These are phyloP conservation scores for Neurospora sp. DNA, from an alignment of 495 filamentous ascomycete genomes.

Conservation along the genomic window DNA sequence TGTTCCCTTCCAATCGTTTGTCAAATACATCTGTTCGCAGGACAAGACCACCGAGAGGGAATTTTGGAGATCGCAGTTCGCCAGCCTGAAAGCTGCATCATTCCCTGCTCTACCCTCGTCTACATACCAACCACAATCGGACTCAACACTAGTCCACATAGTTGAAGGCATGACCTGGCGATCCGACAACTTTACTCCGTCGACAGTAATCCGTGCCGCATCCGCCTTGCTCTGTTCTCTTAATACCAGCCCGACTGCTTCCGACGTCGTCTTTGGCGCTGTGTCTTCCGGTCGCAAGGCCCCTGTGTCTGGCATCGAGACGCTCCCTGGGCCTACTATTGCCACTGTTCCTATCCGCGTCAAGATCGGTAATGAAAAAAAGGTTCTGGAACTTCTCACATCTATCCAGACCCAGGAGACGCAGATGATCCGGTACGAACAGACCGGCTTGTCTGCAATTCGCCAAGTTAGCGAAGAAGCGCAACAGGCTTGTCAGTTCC, in stretches of 20 bases:
- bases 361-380: slow-evolving; percentile 16
- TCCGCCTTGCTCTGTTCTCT: slow-evolving; percentile 50
- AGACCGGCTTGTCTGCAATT: slow-evolving; percentile 54
- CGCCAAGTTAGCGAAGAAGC: slow-evolving; percentile 41
- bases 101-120: slow-evolving; percentile 47
- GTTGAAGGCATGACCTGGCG: slow-evolving; percentile 34
- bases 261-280: slow-evolving; percentile 42
- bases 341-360: slow-evolving; percentile 50
- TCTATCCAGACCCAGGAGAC: slow-evolving; percentile 39
- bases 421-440: slow-evolving; percentile 45
- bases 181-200: slow-evolving; percentile 34
- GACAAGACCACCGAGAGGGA: slow-evolving; percentile 20
- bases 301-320: slow-evolving; percentile 33
- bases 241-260: slow-evolving; percentile 22
- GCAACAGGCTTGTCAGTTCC: slow-evolving; percentile 47
- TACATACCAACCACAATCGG: slow-evolving; percentile 43
- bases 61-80: slow-evolving; percentile 35
- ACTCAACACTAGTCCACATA: slow-evolving; percentile 35
- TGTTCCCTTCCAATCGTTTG: slow-evolving; percentile 34
- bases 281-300: slow-evolving; percentile 41
- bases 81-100: slow-evolving; percentile 41
- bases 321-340: slow-evolving; percentile 44
- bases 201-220: slow-evolving; percentile 50
- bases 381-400: slow-evolving; percentile 24
- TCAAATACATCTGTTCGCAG: slow-evolving; percentile 28